These are phyloP conservation scores for Aspergillus conjunctus DNA, from an alignment of 495 filamentous ascomycete genomes.

Conservation along the genomic window DNA sequence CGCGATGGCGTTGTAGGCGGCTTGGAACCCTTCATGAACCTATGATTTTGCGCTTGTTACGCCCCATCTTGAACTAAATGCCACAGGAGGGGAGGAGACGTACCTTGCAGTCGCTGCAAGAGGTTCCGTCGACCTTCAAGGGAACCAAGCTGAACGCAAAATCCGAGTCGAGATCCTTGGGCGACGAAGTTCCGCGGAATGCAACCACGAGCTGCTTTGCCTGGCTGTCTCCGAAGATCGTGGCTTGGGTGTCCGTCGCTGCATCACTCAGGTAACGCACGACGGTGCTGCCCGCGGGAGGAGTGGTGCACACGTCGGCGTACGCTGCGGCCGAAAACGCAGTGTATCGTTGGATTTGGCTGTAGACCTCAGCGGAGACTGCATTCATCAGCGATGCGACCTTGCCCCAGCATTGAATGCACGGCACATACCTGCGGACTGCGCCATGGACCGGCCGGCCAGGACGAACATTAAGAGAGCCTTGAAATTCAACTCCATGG, in stretches of 20 bases:
- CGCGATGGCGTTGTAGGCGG: not conserved
- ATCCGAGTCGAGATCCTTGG: not conserved
- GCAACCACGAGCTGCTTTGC: not conserved
- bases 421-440: no score
- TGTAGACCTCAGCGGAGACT: not conserved
- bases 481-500: no score
- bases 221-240: not conserved
- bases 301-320: not conserved
- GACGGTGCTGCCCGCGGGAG: slow-evolving; percentile 1
- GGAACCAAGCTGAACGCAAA: not conserved
- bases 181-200: not conserved
- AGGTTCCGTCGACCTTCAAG: not conserved
- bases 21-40: not conserved
- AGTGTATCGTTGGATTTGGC: not conserved
- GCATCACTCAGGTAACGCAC: not conserved
- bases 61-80: not conserved
- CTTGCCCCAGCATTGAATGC: not conserved
- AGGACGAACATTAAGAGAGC: no score
- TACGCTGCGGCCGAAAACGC: not conserved
- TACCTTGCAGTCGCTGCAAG: not conserved
- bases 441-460: no score
- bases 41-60: not conserved
- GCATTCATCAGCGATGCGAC: not conserved
- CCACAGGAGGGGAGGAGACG: not conserved
- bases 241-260: not conserved